phyloP scores from a whole-genome alignment of 441 rosid genomes.

The Gossypium schwendimanii region DNA sequence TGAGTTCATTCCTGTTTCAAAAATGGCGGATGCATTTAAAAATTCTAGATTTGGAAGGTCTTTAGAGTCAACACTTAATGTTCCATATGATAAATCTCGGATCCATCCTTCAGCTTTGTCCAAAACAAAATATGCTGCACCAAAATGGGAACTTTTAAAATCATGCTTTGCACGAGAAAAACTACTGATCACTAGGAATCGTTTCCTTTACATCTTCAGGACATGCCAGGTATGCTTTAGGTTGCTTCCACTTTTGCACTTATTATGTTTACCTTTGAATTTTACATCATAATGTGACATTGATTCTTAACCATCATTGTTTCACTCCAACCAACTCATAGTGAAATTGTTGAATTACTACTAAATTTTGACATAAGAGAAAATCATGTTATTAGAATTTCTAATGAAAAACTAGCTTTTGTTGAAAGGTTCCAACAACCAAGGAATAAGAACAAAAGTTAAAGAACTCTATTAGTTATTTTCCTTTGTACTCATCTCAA shows the following conservation, averaged over 20 bases:
- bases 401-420: no score
- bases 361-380: no score
- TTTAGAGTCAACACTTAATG: slow-evolving; percentile 37
- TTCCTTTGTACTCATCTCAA: no score
- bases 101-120: slow-evolving; percentile 57
- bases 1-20: slow-evolving; percentile 47
- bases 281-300: neutral
- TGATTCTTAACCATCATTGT: neutral
- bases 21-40: slow-evolving; percentile 66
- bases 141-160: slow-evolving; percentile 70
- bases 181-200: slow-evolving; percentile 58
- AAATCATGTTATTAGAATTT: no score
- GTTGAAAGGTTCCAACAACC: no score
- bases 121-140: slow-evolving; percentile 54
- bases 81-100: slow-evolving; percentile 45
- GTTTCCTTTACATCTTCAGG: slow-evolving; percentile 71
- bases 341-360: no score
- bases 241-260: slow-evolving; percentile 3
- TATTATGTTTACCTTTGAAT: neutral
- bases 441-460: no score
- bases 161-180: slow-evolving; percentile 64
- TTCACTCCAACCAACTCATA: no score
- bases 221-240: slow-evolving; percentile 64
- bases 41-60: slow-evolving; percentile 54
- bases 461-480: no score